Evolutionary conservation across 345 rosid genomes (phyloP), one percentile per base, ranked within the genome.

Genomic region (Salix udensis): DNA sequence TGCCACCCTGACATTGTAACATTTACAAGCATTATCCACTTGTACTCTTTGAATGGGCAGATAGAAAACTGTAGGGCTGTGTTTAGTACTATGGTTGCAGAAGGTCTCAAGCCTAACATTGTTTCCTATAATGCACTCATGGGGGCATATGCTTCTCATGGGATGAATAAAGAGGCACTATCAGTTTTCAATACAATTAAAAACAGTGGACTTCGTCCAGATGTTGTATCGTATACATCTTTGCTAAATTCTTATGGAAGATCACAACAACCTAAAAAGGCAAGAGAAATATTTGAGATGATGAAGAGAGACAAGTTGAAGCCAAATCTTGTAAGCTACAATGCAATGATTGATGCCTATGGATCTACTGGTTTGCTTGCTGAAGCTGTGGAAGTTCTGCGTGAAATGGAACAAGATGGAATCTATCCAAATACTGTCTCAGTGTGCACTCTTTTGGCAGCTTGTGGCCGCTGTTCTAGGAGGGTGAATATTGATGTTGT

Each of bases 221-320:
- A 92, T 81, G 90, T 92, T 77, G 94, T 91, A 60, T 86, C 97
- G 30, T 92, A 88, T 76, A 92, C 97, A 28, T 87, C 93, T 78
- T 87, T 94, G 76, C 94, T 94, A 40, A 91, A 88, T 86, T 91
- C 97, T 55, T 92, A 92, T 79, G 98, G 98, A 80, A 88, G 97
- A 85, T 91, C 98, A 71, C 81, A 80, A 28, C 91, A 89, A 77
- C 97, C 98, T 64, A 77, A 64, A 71, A 90, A 90, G 78, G 97
- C 98, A 52, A 89, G 88, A 75, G 87, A 87, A 82, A 88, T 94
- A 31, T 94, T 94, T 76, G 76, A 84, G 65, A 80, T 84, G 91
- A 92, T 92, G 92, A 94, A 85, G 86, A 85, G 81, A 74, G 80
- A 87, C 53, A 91, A 86, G 74, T 75, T 76, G 83, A 92, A 88